Percentiles rank a stretch among this genome's conserved stretches.
Conservation (phyloP, 2,329 filamentous ascomycete genomes). For the Grosmannia penicillata region DNA sequence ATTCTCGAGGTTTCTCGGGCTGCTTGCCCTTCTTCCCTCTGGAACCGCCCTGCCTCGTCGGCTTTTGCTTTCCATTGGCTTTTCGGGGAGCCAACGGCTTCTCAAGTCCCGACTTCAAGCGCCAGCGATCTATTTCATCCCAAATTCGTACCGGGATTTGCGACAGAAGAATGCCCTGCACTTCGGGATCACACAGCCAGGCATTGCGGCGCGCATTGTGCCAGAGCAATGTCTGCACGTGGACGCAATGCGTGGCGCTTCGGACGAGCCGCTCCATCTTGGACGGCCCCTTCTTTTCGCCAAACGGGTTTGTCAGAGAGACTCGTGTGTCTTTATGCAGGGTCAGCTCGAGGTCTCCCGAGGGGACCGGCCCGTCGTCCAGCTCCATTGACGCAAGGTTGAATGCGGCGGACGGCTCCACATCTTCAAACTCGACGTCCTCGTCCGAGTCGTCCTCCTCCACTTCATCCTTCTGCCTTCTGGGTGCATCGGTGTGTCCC, state of each 20-base stretch:
- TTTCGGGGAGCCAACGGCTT: slow-evolving; percentile 9
- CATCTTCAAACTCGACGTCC: slow-evolving; percentile 49
- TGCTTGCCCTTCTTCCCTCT: slow-evolving; percentile 23
- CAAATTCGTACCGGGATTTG: slow-evolving; percentile 54
- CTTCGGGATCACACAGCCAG: slow-evolving; percentile 64
- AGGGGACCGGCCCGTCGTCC: slow-evolving; percentile 28
- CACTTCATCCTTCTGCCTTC: slow-evolving; percentile 18
- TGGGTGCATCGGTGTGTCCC: slow-evolving; percentile 8
- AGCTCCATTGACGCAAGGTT: slow-evolving; percentile 15
- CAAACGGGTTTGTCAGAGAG: slow-evolving; percentile 44
- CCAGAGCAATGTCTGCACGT: slow-evolving; percentile 77
- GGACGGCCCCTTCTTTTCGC: slow-evolving; percentile 66
- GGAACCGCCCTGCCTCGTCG: slow-evolving; percentile 20
- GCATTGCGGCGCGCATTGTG: slow-evolving; percentile 77
- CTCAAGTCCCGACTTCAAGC: slow-evolving; percentile 48
- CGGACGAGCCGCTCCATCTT: slow-evolving; percentile 73
- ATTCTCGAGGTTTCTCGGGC: slow-evolving; percentile 45
- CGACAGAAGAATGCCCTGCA: slow-evolving; percentile 64
- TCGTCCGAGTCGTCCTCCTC: slow-evolving; percentile 40
- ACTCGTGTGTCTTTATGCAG: slow-evolving; percentile 44
- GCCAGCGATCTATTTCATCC: slow-evolving; percentile 62
- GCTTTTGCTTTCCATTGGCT: slow-evolving; percentile 5
- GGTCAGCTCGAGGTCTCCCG: slow-evolving; percentile 61
- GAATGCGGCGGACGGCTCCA: slow-evolving; percentile 20
- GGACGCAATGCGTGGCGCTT: slow-evolving; percentile 68